Conservation (phyloP, 345 rosid genomes). For the Linum tenue region DNA sequence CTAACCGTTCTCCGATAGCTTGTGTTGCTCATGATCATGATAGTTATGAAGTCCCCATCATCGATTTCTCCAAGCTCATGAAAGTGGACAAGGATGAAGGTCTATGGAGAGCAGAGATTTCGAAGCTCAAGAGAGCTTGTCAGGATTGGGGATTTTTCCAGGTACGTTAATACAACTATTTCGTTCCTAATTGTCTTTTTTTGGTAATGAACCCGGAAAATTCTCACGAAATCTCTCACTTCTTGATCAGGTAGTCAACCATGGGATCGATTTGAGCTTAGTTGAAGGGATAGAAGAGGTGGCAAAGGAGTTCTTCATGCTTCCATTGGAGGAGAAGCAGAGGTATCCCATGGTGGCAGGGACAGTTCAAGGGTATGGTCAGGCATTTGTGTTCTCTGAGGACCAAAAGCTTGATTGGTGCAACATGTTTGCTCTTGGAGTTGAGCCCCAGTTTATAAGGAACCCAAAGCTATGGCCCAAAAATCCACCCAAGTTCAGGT, state of each 20-base stretch:
- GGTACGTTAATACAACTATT: constrained; percentile 23
- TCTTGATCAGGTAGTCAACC: constrained; percentile 56
- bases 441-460: constrained; percentile 61
- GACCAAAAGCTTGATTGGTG: constrained; percentile 97
- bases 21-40: neutral
- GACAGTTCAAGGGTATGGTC: constrained; percentile 90
- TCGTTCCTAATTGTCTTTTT: neutral
- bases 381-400: constrained; percentile 90
- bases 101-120: constrained; percentile 22
- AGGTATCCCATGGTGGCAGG: constrained; percentile 87
- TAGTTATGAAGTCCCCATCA: constrained; percentile 38
- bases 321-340: constrained; percentile 75
- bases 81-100: constrained; percentile 25
- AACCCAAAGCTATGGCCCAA: constrained; percentile 78
- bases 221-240: no score
- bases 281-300: constrained; percentile 60
- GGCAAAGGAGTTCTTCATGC: constrained; percentile 62
- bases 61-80: constrained; percentile 57
- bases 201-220: no score
- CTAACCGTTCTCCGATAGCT: constrained; percentile 19
- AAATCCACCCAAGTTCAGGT: constrained; percentile 69
- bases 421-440: constrained; percentile 92
- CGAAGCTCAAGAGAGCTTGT: constrained; percentile 56
- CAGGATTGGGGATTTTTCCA: constrained; percentile 95
- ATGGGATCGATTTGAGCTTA: constrained; percentile 53